A percentile compares a stretch with the other conserved stretches of the same genome.
Conservation (phyloP, 345 rosid genomes). For the Geranium rotundifolium region DNA sequence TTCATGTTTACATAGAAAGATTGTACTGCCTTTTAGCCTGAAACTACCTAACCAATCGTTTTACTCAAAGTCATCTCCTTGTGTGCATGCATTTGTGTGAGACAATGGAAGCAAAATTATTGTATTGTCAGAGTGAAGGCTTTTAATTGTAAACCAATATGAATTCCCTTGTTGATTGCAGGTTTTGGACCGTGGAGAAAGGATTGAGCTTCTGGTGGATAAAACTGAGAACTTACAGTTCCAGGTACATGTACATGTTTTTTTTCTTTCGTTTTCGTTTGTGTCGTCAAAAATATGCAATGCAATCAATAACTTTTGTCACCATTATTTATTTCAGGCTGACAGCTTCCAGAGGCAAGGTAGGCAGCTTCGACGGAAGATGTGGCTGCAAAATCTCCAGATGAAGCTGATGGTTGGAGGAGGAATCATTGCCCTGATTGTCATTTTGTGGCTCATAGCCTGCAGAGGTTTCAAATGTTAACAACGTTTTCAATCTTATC, state of each 20-base stretch:
- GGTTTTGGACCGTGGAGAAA: constrained; percentile 98
- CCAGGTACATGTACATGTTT: constrained; percentile 39
- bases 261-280: not conserved
- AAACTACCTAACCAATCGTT: too few species aligned
- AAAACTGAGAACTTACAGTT: constrained; percentile 85
- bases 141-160: too few species aligned
- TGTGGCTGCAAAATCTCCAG: constrained; percentile 90
- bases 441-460: constrained; percentile 59
- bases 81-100: too few species aligned
- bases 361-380: constrained; percentile 79
- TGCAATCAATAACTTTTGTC: not conserved
- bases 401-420: constrained; percentile 83
- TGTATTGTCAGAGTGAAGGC: too few species aligned
- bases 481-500: not conserved
- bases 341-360: constrained; percentile 99
- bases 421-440: constrained; percentile 34
- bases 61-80: too few species aligned
- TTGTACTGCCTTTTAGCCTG: too few species aligned
- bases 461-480: constrained; percentile 74
- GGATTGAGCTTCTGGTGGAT: constrained; percentile 85
- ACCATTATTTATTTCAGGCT: constrained; percentile 30
- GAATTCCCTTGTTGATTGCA: constrained; percentile 11
- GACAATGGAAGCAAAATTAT: too few species aligned
- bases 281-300: not conserved
- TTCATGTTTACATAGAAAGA: too few species aligned